Evolutionary conservation across 2,329 filamentous ascomycete genomes (phyloP).

Genomic region (Fusarium sp.): DNA sequence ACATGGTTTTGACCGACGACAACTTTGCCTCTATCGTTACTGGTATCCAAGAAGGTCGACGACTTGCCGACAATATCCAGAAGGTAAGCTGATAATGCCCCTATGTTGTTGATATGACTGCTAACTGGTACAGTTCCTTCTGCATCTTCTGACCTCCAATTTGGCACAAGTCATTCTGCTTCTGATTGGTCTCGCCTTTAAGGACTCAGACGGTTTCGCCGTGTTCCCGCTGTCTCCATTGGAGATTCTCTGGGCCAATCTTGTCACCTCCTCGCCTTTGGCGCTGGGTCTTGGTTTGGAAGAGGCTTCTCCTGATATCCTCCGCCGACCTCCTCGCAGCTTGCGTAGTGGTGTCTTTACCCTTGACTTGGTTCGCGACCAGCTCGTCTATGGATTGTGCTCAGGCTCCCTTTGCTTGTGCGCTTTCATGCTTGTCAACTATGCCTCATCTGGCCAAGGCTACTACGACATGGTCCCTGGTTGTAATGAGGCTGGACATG

Average conservation of each 20-base stretch:
- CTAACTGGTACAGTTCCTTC: slow-evolving; percentile 63
- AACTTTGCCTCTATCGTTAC: slow-evolving; percentile 87
- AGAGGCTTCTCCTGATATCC: slow-evolving; percentile 76
- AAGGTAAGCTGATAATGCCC: slow-evolving; percentile 64
- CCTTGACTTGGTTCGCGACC: slow-evolving; percentile 74
- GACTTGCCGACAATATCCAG: slow-evolving; percentile 81
- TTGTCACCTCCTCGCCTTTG: slow-evolving; percentile 79
- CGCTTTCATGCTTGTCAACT: slow-evolving; percentile 73
- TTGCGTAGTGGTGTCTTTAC: slow-evolving; percentile 75
- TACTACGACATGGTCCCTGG: slow-evolving; percentile 64
- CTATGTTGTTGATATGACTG: not conserved
- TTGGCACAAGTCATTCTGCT: slow-evolving; percentile 79
- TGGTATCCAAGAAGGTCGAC: slow-evolving; percentile 78
- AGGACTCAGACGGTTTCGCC: slow-evolving; percentile 70
- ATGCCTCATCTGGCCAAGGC: slow-evolving; percentile 61
- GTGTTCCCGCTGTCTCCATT: slow-evolving; percentile 80
- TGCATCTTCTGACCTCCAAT: slow-evolving; percentile 79
- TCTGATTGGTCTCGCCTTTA: slow-evolving; percentile 78
- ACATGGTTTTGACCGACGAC: slow-evolving; percentile 90
- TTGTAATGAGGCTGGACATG: slow-evolving; percentile 70
- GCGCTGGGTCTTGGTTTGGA: slow-evolving; percentile 82
- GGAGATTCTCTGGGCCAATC: slow-evolving; percentile 83
- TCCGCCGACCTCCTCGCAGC: slow-evolving; percentile 75
- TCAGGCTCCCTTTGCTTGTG: slow-evolving; percentile 75
- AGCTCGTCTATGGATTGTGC: slow-evolving; percentile 75